phyloP scores from a whole-genome alignment of 306 rosid genomes.

The Sicyos baderoa region DNA sequence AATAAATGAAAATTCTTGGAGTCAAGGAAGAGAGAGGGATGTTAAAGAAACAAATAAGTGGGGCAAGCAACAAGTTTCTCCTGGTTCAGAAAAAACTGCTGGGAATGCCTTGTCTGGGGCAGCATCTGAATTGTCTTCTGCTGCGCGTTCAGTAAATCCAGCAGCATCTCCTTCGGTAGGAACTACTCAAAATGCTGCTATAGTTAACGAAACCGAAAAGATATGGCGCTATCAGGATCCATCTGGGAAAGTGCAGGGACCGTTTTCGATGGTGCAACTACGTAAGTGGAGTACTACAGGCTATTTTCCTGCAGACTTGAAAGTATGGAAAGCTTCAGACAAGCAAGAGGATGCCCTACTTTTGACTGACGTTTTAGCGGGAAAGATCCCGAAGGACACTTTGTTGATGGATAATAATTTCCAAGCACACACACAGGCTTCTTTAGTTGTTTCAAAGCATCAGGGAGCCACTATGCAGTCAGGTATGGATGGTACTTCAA shows the following conservation, averaged over 20 bases:
- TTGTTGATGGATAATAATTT: conserved; percentile 28
- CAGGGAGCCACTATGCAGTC: conserved; percentile 35
- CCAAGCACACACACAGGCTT: conserved; percentile 40
- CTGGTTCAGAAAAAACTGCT: conserved; percentile 43
- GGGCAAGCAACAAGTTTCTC: conserved; percentile 52
- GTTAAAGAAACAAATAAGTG: conserved; percentile 44
- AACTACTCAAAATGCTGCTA: conserved; percentile 34
- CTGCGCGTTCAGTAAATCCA: conserved; percentile 34
- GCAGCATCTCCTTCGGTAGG: conserved; percentile 35
- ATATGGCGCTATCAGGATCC: conserved; percentile 89
- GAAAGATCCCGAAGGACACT: conserved; percentile 53
- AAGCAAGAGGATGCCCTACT: conserved; percentile 58
- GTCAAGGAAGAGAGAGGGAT: conserved; percentile 69
- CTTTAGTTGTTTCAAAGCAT: conserved; percentile 42
- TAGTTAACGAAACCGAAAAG: conserved; percentile 71
- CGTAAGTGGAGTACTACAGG: conserved; percentile 94
- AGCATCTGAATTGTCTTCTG: conserved; percentile 34
- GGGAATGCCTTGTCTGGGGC: conserved; percentile 36
- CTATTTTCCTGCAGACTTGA: conserved; percentile 79
- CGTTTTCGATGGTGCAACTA: conserved; percentile 80
- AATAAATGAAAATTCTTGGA: conserved; percentile 42
- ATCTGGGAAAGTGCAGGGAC: conserved; percentile 95
- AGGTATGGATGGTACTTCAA: conserved; percentile 41
- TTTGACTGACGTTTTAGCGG: conserved; percentile 63
- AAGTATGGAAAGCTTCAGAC: conserved; percentile 63